These are phyloP conservation scores for Golubevia sp. DNA, from an alignment of 1,284 basidiomycete species.

Conservation along the genomic window DNA sequence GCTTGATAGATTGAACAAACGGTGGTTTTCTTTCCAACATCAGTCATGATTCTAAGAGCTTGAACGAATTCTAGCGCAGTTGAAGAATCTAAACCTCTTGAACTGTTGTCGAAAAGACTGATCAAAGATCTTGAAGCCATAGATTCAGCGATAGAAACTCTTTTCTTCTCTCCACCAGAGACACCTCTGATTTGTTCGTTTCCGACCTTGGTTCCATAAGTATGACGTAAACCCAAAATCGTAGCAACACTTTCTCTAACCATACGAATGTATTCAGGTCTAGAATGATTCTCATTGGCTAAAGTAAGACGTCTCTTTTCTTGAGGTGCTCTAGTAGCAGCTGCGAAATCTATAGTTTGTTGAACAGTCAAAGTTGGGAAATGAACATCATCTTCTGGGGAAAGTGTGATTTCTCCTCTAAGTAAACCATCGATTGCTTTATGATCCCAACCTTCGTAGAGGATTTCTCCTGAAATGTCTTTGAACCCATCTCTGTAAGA, in stretches of 20 bases:
- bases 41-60: constrained; percentile 38
- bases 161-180: constrained; percentile 64
- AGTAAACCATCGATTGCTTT: constrained; percentile 35
- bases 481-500: constrained; percentile 50
- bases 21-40: constrained; percentile 26
- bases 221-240: constrained; percentile 43
- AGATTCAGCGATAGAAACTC: constrained; percentile 41
- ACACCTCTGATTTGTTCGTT: constrained; percentile 42
- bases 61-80: constrained; percentile 49
- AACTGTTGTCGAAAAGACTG: constrained; percentile 43
- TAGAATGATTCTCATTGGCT: constrained; percentile 7
- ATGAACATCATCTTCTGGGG: constrained; percentile 29
- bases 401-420: constrained; percentile 39
- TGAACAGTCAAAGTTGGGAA: constrained; percentile 40
- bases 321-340: constrained; percentile 40
- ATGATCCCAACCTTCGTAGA: constrained; percentile 37
- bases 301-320: constrained; percentile 19
- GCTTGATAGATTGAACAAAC: constrained; percentile 48
- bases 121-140: constrained; percentile 41
- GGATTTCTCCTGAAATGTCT: constrained; percentile 29
- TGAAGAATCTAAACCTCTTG: constrained; percentile 43
- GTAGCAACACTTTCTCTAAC: constrained; percentile 40
- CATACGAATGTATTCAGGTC: constrained; percentile 18
- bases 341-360: constrained; percentile 42
- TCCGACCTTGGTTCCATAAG: constrained; percentile 61